These are phyloP conservation scores for Sanghuangporus sanghuang DNA, from an alignment of 1,284 basidiomycete genomes.

Conservation along the genomic window DNA sequence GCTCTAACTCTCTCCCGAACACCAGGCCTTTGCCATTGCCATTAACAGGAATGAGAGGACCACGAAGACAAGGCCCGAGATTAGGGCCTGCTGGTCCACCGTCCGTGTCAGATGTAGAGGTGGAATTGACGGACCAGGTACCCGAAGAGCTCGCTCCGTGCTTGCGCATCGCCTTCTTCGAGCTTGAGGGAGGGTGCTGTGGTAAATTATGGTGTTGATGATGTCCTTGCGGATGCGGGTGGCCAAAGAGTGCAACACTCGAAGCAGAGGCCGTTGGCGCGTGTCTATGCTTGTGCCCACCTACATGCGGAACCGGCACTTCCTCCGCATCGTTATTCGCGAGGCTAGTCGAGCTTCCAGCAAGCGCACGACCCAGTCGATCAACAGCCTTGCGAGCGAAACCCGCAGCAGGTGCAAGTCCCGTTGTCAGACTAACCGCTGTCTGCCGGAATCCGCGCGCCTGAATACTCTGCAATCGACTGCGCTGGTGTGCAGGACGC, in stretches of 20 bases:
- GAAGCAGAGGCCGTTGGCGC: constrained; percentile 3
- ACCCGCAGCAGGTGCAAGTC: constrained; percentile 59
- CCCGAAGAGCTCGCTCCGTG: constrained; percentile 46
- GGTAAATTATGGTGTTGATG: neutral
- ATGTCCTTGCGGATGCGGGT: neutral
- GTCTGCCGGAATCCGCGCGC: constrained; percentile 29
- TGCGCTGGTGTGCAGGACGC: constrained; percentile 16
- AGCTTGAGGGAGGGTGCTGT: neutral
- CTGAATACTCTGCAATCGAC: constrained; percentile 13
- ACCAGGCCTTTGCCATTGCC: constrained; percentile 42
- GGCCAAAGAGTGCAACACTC: constrained; percentile 6
- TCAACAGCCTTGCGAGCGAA: constrained; percentile 63
- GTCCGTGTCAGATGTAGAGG: constrained; percentile 48
- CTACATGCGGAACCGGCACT: constrained; percentile 36
- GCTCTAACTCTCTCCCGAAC: constrained; percentile 55
- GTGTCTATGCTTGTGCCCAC: constrained; percentile 16
- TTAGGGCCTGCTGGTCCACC: constrained; percentile 40
- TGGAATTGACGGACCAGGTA: constrained; percentile 46
- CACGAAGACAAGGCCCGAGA: constrained; percentile 52
- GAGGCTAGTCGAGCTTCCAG: constrained; percentile 28
- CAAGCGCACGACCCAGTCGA: constrained; percentile 63
- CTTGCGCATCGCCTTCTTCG: constrained; percentile 9
- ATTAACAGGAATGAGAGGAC: constrained; percentile 32
- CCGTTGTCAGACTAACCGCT: constrained; percentile 63
- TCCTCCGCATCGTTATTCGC: constrained; percentile 35